A percentile compares a stretch with the other conserved stretches of the same genome.
These are phyloP conservation scores for Hemileccinum impolitum DNA, from an alignment of 768 basidiomycete species.

Conservation along the genomic window DNA sequence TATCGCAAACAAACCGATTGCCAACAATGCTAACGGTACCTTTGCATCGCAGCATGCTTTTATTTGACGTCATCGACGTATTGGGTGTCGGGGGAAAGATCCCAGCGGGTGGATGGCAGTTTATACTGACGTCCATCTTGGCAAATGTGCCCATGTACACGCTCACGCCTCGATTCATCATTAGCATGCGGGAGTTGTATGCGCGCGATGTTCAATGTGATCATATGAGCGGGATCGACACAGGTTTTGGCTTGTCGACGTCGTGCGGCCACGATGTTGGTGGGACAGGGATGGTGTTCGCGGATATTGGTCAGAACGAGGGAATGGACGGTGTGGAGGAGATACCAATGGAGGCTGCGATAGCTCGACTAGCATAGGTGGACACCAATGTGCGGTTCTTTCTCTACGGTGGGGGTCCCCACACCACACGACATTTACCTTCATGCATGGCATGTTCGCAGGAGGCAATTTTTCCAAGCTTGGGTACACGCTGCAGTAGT, in stretches of 20 bases:
- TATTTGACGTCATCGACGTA: not conserved
- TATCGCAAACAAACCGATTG: too few relatives aligned
- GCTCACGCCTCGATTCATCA: not conserved
- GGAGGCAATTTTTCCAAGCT: too few relatives aligned
- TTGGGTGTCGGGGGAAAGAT: not conserved
- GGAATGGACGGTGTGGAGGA: not conserved
- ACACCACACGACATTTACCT: too few relatives aligned
- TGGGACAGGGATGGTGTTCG: not conserved
- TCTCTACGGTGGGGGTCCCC: too few relatives aligned
- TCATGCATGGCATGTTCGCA: too few relatives aligned
- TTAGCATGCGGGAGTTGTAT: not conserved
- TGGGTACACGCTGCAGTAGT: too few relatives aligned
- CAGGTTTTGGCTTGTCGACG: constrained; percentile 1
- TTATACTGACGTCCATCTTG: not conserved
- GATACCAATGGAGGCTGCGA: too few relatives aligned
- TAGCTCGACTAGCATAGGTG: too few relatives aligned
- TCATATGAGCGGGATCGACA: not conserved
- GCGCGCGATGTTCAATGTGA: not conserved
- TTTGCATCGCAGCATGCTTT: not conserved
- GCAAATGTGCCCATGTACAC: not conserved
- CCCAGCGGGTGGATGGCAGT: not conserved
- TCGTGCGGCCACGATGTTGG: not conserved
- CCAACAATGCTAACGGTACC: not conserved
- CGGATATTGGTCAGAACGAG: too few relatives aligned
- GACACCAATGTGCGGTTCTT: too few relatives aligned